Base-by-base conservation (phyloP, 176 grass and related monocot genomes). In the Ananas comosus region DNA sequence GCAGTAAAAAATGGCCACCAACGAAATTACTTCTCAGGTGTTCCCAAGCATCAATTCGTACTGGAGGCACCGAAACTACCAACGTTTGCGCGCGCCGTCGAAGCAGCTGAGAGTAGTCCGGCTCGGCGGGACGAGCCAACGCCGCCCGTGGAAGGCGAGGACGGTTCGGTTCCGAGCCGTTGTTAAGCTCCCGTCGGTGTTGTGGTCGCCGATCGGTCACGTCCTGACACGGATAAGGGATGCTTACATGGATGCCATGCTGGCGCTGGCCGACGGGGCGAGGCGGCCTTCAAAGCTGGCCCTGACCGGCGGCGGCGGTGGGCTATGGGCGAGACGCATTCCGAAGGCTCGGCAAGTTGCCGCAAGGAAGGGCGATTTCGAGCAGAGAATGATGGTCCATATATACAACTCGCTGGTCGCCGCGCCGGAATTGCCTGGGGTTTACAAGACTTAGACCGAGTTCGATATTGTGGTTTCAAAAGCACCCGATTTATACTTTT, bases 371-470 rank as follows among this genome's bases (percentile, higher is more conserved):
- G 63, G 53, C 1, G 70, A 53, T 3, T 51, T 63, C 78, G 58
- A 76, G 58, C 61, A 54, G 78, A 83, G 74, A 18, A 69, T 67
- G 21, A 76, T 84, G 74, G 19, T 78, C 65, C 81, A 51, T 80
- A 88, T 67, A 8, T 88, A 54, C 76, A 71, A 64, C 18, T 74
- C 59, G 48, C 56, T 16, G 70, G 81, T 72, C 66, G 64, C 64
- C 49, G 27, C 70, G 52, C 16, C 69, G 66, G 86, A 81, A 66
- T 27, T 78, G 77, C 70, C 79, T 33, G 69, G 69, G 50, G 74
- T 57, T 77, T 42, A 79, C 56, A 25, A 66, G 74, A 51, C 51
- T 66, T 22, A 16, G 14, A 1, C 21, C 12, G 48, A 53, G 69
- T 16, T 9, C 25, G 27, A 65, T 72, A 50, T 59, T 4, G 14